Conservation (phyloP, 1,284 basidiomycete genomes). For the Cutaneotrichosporon daszewskae region DNA sequence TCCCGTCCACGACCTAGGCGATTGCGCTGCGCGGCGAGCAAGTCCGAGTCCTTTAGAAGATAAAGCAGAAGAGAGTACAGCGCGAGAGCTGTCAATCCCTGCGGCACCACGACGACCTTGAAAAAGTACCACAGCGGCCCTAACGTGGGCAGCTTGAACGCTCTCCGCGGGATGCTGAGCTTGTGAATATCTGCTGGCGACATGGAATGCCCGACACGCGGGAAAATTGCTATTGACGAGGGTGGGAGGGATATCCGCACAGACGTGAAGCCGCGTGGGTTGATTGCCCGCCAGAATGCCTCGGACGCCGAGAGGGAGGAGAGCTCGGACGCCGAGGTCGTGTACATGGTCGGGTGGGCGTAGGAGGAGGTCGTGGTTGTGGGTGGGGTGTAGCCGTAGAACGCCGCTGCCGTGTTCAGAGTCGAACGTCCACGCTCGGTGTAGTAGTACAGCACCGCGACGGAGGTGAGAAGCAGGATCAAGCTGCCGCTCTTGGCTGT, state of each 20-base stretch:
- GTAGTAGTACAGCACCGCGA: constrained; percentile 44
- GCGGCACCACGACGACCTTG: constrained; percentile 80
- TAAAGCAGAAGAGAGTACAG: constrained; percentile 80
- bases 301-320: constrained; percentile 32
- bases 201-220: constrained; percentile 35
- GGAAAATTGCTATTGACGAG: constrained; percentile 68
- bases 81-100: constrained; percentile 65
- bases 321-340: constrained; percentile 14
- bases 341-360: constrained; percentile 7
- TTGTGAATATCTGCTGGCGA: constrained; percentile 37
- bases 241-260: constrained; percentile 76
- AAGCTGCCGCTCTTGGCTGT: constrained; percentile 75
- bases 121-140: constrained; percentile 61
- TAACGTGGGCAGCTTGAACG: constrained; percentile 43
- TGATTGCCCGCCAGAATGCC: constrained; percentile 70
- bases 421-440: constrained; percentile 30
- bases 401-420: constrained; percentile 24
- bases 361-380: constrained; percentile 17
- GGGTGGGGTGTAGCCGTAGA: constrained; percentile 40
- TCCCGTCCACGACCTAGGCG: constrained; percentile 31
- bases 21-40: constrained; percentile 76
- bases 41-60: constrained; percentile 83
- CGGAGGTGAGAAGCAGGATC: constrained; percentile 52
- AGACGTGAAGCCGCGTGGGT: constrained; percentile 62
- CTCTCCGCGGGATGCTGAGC: constrained; percentile 25